Percentiles rank a stretch among this genome's conserved stretches.
Evolutionary conservation across 805 yeast species (phyloP).

Genomic region (Debaryomyces prosopidis): DNA sequence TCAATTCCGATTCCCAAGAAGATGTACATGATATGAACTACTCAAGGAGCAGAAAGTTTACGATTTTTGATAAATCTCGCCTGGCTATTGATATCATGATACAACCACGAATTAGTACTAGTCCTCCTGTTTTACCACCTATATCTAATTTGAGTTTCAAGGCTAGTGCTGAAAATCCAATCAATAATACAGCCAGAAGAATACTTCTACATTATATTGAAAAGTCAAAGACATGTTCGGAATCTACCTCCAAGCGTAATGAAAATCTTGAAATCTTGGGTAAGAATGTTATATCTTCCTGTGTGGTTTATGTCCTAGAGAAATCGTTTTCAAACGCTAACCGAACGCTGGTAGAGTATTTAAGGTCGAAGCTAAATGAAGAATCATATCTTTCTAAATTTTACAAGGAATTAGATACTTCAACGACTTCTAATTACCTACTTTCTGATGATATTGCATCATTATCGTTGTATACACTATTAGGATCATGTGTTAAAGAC

Average conservation of each 20-base stretch:
- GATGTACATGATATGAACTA: constrained; percentile 35
- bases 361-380: constrained; percentile 45
- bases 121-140: constrained; percentile 5
- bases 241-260: constrained; percentile 34
- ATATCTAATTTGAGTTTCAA: constrained; percentile 2
- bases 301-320: constrained; percentile 64
- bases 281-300: constrained; percentile 50
- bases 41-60: constrained; percentile 26
- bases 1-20: constrained; percentile 35
- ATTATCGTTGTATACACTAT: constrained; percentile 53
- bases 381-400: constrained; percentile 44
- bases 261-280: constrained; percentile 62
- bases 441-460: constrained; percentile 51
- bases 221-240: constrained; percentile 62
- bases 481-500: constrained; percentile 75
- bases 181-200: constrained; percentile 8
- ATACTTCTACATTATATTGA: constrained; percentile 44
- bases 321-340: constrained; percentile 57
- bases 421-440: constrained; percentile 21
- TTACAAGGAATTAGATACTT: constrained; percentile 48
- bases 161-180: background rate
- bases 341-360: constrained; percentile 54
- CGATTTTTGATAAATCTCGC: constrained; percentile 40
- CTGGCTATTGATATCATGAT: constrained; percentile 50
- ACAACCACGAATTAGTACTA: constrained; percentile 32